Evolutionary conservation across 1,139 yeast genomes (phyloP).

Genomic region (Yamadazyma siamensis): DNA sequence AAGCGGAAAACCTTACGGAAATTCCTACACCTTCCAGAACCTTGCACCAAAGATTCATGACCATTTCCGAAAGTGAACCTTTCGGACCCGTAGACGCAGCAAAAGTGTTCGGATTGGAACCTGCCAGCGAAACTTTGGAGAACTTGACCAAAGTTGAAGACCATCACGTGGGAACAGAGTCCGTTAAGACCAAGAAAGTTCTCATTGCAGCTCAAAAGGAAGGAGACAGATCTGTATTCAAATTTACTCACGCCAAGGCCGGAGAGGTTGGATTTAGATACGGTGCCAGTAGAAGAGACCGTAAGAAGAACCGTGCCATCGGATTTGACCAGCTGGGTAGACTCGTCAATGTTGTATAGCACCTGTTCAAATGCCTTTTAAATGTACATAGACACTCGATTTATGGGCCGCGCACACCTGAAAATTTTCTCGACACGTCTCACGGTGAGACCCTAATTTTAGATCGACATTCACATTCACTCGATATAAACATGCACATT

Average conservation of each 20-base stretch:
- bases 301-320: constrained; percentile 78
- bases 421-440: constrained; percentile 11
- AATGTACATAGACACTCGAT: constrained; percentile 1
- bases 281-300: constrained; percentile 88
- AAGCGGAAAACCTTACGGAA: constrained; percentile 79
- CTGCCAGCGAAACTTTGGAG: constrained; percentile 74
- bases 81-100: constrained; percentile 99
- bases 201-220: constrained; percentile 49
- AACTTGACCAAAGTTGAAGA: constrained; percentile 59
- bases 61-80: constrained; percentile 94
- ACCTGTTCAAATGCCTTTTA: no score
- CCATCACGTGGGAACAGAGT: constrained; percentile 17
- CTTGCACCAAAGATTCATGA: constrained; percentile 75
- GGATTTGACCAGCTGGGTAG: constrained; percentile 73
- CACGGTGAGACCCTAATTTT: constrained; percentile 2
- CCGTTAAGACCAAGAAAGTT: constrained; percentile 25
- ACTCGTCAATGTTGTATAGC: constrained; percentile 31
- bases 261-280: constrained; percentile 90
- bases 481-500: no score
- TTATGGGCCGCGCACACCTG: neutral
- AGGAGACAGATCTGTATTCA: constrained; percentile 64
- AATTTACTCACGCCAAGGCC: constrained; percentile 71
- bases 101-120: constrained; percentile 71
- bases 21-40: constrained; percentile 90
- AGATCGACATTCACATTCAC: constrained; percentile 2